Conservation (phyloP, 352 stramenopile species). For the Globisporangium okanoganense region DNA sequence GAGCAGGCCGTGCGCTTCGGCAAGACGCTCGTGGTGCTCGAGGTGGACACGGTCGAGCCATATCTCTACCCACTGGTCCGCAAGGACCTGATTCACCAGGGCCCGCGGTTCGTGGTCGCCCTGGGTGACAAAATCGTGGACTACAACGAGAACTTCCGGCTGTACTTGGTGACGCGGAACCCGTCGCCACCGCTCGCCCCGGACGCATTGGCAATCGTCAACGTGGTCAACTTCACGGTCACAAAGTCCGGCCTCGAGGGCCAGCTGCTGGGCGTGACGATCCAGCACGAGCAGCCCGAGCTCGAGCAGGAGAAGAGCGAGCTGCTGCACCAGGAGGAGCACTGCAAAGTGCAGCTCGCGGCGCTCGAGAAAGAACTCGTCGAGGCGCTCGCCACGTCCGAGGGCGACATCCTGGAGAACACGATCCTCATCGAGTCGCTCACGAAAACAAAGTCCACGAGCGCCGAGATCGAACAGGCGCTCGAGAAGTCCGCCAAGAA, state of each 20-base stretch:
- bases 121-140: conserved; percentile 93
- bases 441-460: conserved; percentile 91
- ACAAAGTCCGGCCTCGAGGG: conserved; percentile 92
- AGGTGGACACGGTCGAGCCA: conserved; percentile 90
- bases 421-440: conserved; percentile 92
- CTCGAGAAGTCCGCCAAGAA: conserved; percentile 89
- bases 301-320: conserved; percentile 92
- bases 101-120: conserved; percentile 87
- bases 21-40: conserved; percentile 93
- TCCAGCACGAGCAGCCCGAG: conserved; percentile 93
- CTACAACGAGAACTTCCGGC: conserved; percentile 94
- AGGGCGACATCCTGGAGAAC: conserved; percentile 96
- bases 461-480: conserved; percentile 87
- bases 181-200: conserved; percentile 85
- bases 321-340: conserved; percentile 90
- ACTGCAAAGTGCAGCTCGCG: conserved; percentile 94
- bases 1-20: conserved; percentile 95
- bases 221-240: conserved; percentile 95
- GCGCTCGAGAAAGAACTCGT: conserved; percentile 93
- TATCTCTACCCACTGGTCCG: conserved; percentile 92
- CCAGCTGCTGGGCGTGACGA: conserved; percentile 91
- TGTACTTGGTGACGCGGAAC: conserved; percentile 92
- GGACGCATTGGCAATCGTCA: conserved; percentile 88
- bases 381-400: conserved; percentile 88
- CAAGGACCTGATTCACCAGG: conserved; percentile 88